phyloP scores from a whole-genome alignment of 2,329 filamentous ascomycete species.

The Pseudopyricularia cyperi region DNA sequence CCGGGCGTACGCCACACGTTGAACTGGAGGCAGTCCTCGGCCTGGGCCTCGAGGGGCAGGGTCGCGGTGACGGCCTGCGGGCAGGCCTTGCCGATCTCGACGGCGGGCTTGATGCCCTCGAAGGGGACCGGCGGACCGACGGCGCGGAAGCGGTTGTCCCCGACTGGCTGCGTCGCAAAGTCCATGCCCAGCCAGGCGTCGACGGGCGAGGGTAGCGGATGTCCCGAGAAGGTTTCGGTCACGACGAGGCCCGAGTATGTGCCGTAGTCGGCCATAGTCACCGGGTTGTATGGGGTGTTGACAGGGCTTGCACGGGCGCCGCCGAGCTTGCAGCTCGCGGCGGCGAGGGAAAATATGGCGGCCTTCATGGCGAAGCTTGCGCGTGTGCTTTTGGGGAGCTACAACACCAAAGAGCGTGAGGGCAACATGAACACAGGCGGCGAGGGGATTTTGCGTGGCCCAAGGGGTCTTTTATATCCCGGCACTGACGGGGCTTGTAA shows the following conservation, averaged over 20 bases:
- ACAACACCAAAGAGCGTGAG: background rate
- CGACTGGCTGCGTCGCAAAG: background rate
- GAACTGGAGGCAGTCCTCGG: conserved; percentile 1
- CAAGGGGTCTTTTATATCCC: background rate
- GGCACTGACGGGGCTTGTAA: background rate
- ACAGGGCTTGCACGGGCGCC: background rate
- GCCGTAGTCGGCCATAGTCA: background rate
- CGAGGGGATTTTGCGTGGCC: background rate
- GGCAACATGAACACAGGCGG: background rate
- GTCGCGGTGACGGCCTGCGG: background rate
- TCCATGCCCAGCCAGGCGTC: conserved; percentile 3
- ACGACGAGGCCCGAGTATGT: background rate
- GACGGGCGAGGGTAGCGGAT: background rate
- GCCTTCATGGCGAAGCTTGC: background rate
- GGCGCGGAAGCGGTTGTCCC: background rate
- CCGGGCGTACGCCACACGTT: background rate
- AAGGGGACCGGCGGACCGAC: background rate
- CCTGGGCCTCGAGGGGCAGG: background rate
- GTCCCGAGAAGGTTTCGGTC: background rate
- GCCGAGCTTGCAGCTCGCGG: background rate
- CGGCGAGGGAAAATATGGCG: background rate
- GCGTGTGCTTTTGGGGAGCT: background rate
- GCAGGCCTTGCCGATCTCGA: background rate
- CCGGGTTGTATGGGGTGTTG: background rate
- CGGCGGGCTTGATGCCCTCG: background rate